These are phyloP conservation scores for Dissophora ornata DNA, from an alignment of 192 early-diverging fungal genomes.

Conservation along the genomic window DNA sequence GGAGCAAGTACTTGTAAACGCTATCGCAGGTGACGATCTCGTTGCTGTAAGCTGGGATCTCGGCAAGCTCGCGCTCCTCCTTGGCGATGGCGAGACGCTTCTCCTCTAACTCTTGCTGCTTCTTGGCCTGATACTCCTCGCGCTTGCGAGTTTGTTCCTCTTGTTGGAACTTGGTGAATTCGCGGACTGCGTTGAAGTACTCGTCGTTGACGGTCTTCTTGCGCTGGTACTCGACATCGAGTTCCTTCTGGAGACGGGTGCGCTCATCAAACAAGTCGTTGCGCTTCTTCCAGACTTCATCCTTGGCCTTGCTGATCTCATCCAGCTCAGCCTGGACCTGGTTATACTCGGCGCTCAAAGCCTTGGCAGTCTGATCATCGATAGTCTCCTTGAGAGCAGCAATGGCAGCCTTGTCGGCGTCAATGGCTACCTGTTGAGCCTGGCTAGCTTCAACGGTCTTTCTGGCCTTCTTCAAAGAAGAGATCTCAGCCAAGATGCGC, in stretches of 20 bases:
- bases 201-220: constrained; percentile 76
- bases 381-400: constrained; percentile 77
- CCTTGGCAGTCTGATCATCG: constrained; percentile 71
- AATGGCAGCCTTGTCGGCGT: constrained; percentile 66
- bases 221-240: constrained; percentile 77
- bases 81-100: constrained; percentile 76
- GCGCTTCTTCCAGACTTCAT: constrained; percentile 71
- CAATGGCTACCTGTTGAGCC: constrained; percentile 65
- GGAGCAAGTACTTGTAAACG: constrained; percentile 79
- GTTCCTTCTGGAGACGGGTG: constrained; percentile 72
- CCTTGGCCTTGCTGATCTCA: constrained; percentile 69
- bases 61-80: constrained; percentile 86
- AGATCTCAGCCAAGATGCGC: constrained; percentile 85
- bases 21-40: constrained; percentile 89
- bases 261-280: constrained; percentile 78
- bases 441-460: constrained; percentile 75
- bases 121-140: constrained; percentile 74
- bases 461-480: constrained; percentile 77
- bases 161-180: constrained; percentile 77
- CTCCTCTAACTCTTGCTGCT: constrained; percentile 74
- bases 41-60: constrained; percentile 85
- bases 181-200: constrained; percentile 78
- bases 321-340: constrained; percentile 79
- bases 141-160: constrained; percentile 73
- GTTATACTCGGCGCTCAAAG: constrained; percentile 76